Evolutionary conservation across 306 rosid species (phyloP).

Genomic region (Cucumis hystrix): DNA sequence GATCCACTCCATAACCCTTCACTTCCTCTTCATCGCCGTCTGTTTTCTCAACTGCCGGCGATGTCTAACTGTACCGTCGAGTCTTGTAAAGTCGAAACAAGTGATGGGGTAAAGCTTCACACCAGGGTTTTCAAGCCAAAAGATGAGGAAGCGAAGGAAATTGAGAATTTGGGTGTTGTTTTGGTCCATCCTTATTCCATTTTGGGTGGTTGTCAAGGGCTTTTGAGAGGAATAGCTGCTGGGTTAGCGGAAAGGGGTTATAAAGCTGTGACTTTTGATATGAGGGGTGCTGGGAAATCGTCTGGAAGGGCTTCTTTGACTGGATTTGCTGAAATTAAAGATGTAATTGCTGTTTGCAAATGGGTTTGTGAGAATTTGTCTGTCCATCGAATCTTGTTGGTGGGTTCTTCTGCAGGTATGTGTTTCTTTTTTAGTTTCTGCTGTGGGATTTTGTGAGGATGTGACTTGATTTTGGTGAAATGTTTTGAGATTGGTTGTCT

Average conservation of each 20-base stretch:
- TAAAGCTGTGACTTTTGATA: conserved; percentile 60
- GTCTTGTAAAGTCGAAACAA: conserved; percentile 41
- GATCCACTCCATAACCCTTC: neutral
- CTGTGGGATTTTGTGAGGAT: neutral
- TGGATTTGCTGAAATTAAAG: conserved; percentile 71
- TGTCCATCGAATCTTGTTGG: conserved; percentile 29
- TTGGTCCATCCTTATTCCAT: conserved; percentile 91
- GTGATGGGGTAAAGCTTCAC: conserved; percentile 60
- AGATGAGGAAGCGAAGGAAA: conserved; percentile 10
- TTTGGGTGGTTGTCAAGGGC: conserved; percentile 78
- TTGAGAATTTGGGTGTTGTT: conserved; percentile 31
- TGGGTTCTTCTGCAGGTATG: conserved; percentile 95
- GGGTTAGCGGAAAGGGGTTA: conserved; percentile 54
- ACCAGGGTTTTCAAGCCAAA: conserved; percentile 51
- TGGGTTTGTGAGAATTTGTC: conserved; percentile 34
- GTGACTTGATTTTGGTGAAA: neutral
- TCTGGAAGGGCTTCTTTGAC: conserved; percentile 69
- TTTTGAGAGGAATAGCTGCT: conserved; percentile 67
- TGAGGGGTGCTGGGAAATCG: conserved; percentile 76
- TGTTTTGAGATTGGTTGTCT: neutral
- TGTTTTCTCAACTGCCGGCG: neutral
- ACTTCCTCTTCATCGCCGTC: neutral
- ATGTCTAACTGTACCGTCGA: conserved; percentile 48
- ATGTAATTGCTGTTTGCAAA: conserved; percentile 57
- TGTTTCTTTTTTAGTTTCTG: neutral